These are phyloP conservation scores for Talaromyces sp. DNA, from an alignment of 2,329 filamentous ascomycete species.

Conservation along the genomic window DNA sequence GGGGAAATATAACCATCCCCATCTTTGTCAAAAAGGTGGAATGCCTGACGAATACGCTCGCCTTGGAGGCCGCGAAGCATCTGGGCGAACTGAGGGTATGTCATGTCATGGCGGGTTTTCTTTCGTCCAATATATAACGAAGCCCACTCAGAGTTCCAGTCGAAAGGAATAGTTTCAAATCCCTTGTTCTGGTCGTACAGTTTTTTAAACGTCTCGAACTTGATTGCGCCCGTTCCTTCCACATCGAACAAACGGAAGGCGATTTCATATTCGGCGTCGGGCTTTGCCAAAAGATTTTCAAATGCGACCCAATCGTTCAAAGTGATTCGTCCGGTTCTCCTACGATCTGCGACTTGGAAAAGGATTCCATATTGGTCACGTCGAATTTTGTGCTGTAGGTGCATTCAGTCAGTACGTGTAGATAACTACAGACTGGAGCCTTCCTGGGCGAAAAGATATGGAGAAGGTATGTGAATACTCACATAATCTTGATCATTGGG, in stretches of 20 bases:
- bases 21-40: slow-evolving; percentile 84
- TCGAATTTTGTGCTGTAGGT: slow-evolving; percentile 85
- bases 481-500: slow-evolving; percentile 87
- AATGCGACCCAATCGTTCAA: slow-evolving; percentile 88
- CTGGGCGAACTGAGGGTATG: slow-evolving; percentile 94
- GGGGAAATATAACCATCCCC: slow-evolving; percentile 93
- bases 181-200: slow-evolving; percentile 86
- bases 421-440: not conserved
- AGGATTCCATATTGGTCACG: slow-evolving; percentile 92
- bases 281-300: slow-evolving; percentile 86
- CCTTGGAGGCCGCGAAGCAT: slow-evolving; percentile 96
- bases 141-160: slow-evolving; percentile 97
- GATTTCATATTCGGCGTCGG: slow-evolving; percentile 97
- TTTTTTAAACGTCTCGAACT: slow-evolving; percentile 80
- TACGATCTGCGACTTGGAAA: slow-evolving; percentile 83
- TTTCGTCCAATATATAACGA: slow-evolving; percentile 86
- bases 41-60: slow-evolving; percentile 91
- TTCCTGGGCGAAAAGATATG: not conserved
- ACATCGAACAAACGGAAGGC: slow-evolving; percentile 95
- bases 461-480: slow-evolving; percentile 41
- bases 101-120: slow-evolving; percentile 82
- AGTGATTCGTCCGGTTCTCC: slow-evolving; percentile 65
- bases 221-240: slow-evolving; percentile 75
- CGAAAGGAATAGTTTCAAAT: slow-evolving; percentile 79
- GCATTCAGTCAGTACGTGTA: not conserved